A percentile compares a stretch with the other conserved stretches of the same genome.
These are phyloP conservation scores for Millerago galiae DNA, from an alignment of 805 yeast species.

Conservation along the genomic window DNA sequence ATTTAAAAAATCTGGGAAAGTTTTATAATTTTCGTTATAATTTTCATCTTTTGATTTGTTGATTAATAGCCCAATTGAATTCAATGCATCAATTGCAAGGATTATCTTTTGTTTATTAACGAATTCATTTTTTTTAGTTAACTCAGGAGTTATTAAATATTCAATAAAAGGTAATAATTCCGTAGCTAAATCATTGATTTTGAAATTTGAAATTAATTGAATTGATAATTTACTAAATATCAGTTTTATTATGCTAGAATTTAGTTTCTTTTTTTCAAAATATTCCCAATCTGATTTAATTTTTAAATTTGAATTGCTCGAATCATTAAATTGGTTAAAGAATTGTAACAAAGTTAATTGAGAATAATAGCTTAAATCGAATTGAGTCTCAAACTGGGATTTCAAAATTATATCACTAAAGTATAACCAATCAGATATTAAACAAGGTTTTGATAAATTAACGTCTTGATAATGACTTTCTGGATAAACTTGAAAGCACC, in stretches of 20 bases:
- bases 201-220: constrained; percentile 11
- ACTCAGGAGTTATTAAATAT: constrained; percentile 23
- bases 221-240: constrained; percentile 10
- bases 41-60: constrained; percentile 28
- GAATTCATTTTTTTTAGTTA: constrained; percentile 7
- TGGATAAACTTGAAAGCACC: constrained; percentile 65
- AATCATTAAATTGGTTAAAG: constrained; percentile 59
- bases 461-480: constrained; percentile 60
- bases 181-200: constrained; percentile 12
- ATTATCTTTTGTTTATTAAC: background rate
- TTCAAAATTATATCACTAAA: constrained; percentile 57
- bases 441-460: constrained; percentile 49
- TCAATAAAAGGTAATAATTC: constrained; percentile 33
- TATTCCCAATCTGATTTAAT: constrained; percentile 26
- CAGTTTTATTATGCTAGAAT: constrained; percentile 8
- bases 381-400: constrained; percentile 34
- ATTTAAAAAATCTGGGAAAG: constrained; percentile 19
- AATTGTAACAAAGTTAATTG: constrained; percentile 54
- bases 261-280: constrained; percentile 17
- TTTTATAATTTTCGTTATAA: constrained; percentile 20
- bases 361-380: constrained; percentile 48
- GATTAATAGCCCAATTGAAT: constrained; percentile 34
- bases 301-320: constrained; percentile 33
- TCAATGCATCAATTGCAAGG: constrained; percentile 30
- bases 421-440: constrained; percentile 68